Conservation (phyloP, 495 filamentous ascomycete species). For the Penicilliopsis zonata region DNA sequence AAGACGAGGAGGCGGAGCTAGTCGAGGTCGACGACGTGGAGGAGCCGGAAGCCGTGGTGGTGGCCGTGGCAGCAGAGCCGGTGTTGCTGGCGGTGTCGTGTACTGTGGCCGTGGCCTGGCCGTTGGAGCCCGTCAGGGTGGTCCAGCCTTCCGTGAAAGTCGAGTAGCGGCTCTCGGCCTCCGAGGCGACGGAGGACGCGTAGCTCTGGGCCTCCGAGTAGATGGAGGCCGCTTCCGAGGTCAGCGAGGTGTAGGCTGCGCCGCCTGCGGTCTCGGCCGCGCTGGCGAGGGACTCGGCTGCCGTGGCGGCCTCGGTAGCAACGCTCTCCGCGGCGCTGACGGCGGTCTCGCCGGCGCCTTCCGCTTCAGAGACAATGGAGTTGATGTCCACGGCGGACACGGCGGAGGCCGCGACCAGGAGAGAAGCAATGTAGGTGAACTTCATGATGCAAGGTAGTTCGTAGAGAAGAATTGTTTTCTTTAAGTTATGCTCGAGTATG, state of each 20-base stretch:
- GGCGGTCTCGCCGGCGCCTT: not conserved
- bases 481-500: no score
- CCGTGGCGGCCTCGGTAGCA: not conserved
- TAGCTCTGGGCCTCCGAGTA: not conserved
- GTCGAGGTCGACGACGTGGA: not conserved
- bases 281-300: not conserved
- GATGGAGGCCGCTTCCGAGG: not conserved
- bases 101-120: not conserved
- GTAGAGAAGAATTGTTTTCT: no score
- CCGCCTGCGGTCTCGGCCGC: not conserved
- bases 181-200: not conserved
- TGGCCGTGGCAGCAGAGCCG: not conserved
- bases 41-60: not conserved
- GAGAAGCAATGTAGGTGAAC: not conserved
- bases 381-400: constrained; percentile 1
- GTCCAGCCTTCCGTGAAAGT: not conserved
- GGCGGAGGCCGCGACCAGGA: not conserved
- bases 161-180: not conserved
- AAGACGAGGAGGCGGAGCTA: not conserved
- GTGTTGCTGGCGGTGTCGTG: not conserved
- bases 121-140: not conserved
- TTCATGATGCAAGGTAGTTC: not conserved
- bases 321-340: not conserved
- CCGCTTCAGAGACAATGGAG: not conserved
- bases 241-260: not conserved